These are phyloP conservation scores for Vigna nakashimae DNA, from an alignment of 306 rosid genomes.

Conservation along the genomic window DNA sequence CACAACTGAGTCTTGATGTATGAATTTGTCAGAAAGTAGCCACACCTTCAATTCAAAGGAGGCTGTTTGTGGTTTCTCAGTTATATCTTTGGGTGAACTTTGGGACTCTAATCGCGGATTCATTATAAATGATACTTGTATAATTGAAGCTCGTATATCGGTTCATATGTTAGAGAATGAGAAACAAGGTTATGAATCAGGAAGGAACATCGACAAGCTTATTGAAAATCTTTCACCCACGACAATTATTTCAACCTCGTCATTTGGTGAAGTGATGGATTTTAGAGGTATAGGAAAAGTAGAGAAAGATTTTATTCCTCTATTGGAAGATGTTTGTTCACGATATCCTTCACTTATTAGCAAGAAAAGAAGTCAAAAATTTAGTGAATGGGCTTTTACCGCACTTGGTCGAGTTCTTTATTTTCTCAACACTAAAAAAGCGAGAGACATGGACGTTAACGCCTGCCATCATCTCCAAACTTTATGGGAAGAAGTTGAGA, in stretches of 20 bases:
- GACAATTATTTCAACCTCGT: no score
- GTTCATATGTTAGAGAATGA: slow-evolving; percentile 21
- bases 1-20: background rate
- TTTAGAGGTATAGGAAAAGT: slow-evolving; percentile 17
- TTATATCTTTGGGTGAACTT: slow-evolving; percentile 63
- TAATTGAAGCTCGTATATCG: slow-evolving; percentile 63
- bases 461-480: slow-evolving; percentile 31
- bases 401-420: no score
- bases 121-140: slow-evolving; percentile 60
- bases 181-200: background rate
- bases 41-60: slow-evolving; percentile 54
- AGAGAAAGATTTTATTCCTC: no score
- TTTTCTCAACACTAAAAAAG: slow-evolving; percentile 39
- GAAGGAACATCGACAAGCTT: no score
- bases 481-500: slow-evolving; percentile 44
- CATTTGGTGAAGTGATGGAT: no score
- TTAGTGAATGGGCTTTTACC: no score
- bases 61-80: slow-evolving; percentile 63
- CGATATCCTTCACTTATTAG: no score
- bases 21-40: slow-evolving; percentile 51
- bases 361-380: no score
- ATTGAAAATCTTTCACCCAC: no score
- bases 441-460: slow-evolving; percentile 36
- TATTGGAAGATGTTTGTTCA: no score
- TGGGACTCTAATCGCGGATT: slow-evolving; percentile 52